Evolutionary conservation across 116 monocot genomes (phyloP).

Genomic region (Trichopus zeylanicus): DNA sequence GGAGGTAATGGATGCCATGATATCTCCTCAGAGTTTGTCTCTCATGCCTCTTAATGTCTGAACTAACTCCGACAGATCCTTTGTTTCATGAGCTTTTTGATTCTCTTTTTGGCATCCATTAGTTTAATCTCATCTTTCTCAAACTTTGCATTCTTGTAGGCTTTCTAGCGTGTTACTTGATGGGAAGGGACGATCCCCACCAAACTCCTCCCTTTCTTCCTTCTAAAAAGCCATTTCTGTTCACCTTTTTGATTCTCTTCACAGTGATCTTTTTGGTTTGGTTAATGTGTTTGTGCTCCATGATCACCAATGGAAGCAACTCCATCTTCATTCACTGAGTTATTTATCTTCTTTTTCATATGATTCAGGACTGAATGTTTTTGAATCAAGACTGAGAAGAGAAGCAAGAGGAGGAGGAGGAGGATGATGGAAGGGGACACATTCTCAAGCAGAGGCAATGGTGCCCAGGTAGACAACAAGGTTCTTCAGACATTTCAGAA

Average conservation of each 20-base stretch:
- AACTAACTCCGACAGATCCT: not conserved
- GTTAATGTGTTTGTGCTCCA: not conserved
- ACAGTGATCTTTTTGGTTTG: too few relatives aligned
- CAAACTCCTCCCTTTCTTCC: not conserved
- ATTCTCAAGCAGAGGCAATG: slow-evolving; percentile 29
- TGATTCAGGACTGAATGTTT: not conserved
- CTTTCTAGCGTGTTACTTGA: not conserved
- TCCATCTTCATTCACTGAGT: not conserved
- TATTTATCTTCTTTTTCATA: not conserved
- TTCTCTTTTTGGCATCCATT: not conserved
- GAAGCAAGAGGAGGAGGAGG: not conserved
- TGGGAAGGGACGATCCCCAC: not conserved
- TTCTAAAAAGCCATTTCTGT: not conserved
- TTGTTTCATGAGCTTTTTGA: slow-evolving; percentile 1
- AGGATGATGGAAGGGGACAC: slow-evolving; percentile 42
- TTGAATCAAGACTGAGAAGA: not conserved
- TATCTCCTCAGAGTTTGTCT: not conserved
- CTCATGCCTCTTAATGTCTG: not conserved
- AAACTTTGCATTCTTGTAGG: not conserved
- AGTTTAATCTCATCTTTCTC: not conserved
- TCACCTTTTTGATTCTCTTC: not conserved
- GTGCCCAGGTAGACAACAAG: slow-evolving; percentile 33
- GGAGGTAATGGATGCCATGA: slow-evolving; percentile 1
- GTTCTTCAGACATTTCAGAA: slow-evolving; percentile 57
- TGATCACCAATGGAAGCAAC: not conserved